Conservation (phyloP, 371 early-diverging fungal species). For the Mucor plumbeus region DNA sequence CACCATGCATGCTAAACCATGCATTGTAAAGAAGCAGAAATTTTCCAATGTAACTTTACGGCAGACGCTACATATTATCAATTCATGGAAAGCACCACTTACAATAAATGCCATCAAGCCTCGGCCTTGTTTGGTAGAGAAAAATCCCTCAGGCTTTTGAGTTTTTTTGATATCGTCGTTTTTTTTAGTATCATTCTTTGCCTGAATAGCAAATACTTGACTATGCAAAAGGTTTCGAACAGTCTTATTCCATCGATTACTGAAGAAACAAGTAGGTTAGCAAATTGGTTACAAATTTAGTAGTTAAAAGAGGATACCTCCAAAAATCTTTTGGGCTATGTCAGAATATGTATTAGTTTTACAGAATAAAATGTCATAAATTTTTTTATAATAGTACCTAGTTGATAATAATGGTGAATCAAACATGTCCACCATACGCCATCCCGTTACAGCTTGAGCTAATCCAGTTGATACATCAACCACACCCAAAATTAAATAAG, state of each 20-base stretch:
- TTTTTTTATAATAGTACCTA: constrained; percentile 12
- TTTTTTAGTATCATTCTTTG: not conserved
- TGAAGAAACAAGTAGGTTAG: constrained; percentile 3
- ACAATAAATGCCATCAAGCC: constrained; percentile 36
- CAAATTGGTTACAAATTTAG: not conserved
- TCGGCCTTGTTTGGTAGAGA: constrained; percentile 15
- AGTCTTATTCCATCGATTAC: constrained; percentile 43
- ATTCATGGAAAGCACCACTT: constrained; percentile 44
- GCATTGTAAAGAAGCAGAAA: constrained; percentile 35
- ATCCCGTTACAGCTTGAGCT: constrained; percentile 21
- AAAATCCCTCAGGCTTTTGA: not conserved
- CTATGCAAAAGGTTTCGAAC: constrained; percentile 40
- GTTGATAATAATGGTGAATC: constrained; percentile 26
- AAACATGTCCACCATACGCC: constrained; percentile 32
- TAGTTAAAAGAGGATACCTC: constrained; percentile 28
- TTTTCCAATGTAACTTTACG: constrained; percentile 46
- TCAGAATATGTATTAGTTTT: not conserved
- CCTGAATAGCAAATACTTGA: constrained; percentile 19
- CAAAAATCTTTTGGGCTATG: constrained; percentile 48
- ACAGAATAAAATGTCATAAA: not conserved
- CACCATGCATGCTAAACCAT: constrained; percentile 30
- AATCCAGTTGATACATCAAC: constrained; percentile 23
- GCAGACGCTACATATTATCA: constrained; percentile 34
- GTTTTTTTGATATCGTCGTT: not conserved
- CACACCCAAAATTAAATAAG: constrained; percentile 22